A percentile compares a stretch with the other conserved stretches of the same genome.
phyloP scores from a whole-genome alignment of 2,329 filamentous ascomycete species.

The Apiospora aurea region DNA sequence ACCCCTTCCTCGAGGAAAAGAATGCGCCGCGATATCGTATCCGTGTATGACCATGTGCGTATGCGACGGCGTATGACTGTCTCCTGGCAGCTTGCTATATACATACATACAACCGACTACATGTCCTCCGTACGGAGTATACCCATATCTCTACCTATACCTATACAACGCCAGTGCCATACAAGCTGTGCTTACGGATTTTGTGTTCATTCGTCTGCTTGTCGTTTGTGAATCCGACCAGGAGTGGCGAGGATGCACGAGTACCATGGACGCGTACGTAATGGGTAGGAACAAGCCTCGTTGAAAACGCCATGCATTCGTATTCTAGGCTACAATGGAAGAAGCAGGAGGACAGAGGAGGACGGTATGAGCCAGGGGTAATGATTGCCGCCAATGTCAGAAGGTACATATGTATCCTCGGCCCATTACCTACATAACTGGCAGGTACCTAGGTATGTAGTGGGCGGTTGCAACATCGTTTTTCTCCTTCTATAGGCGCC shows the following conservation, averaged over 20 bases:
- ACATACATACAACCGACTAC: background rate
- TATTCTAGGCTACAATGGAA: background rate
- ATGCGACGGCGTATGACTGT: background rate
- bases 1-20: background rate
- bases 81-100: background rate
- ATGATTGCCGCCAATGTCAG: too few species aligned
- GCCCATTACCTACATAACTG: background rate
- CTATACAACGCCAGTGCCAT: background rate
- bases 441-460: background rate
- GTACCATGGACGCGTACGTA: background rate
- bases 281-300: background rate
- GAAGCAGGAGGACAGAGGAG: background rate
- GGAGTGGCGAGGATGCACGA: background rate
- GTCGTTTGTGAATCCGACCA: background rate
- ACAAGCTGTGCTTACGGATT: background rate
- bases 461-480: constrained; percentile 3
- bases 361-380: background rate
- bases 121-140: background rate
- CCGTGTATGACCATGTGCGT: background rate
- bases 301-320: background rate
- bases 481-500: background rate
- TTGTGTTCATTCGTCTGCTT: background rate
- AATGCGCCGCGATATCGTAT: background rate
- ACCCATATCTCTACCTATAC: too few species aligned
- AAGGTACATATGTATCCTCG: too few species aligned